Evolutionary conservation across 2,329 filamentous ascomycete species (phyloP).

Genomic region (Hypomyces rosellus): DNA sequence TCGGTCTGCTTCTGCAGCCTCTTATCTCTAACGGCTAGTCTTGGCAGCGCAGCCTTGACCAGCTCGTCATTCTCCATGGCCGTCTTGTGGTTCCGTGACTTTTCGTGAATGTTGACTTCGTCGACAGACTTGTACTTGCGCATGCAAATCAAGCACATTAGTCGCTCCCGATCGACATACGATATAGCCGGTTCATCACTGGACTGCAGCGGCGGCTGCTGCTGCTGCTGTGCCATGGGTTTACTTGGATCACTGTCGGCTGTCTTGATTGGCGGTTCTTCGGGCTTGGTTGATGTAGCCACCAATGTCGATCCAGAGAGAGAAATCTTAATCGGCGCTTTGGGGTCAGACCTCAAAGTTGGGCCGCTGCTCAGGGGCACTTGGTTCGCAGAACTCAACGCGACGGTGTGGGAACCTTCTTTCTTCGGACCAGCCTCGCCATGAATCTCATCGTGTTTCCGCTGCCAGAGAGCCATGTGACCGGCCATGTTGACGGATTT

Average conservation of each 20-base stretch:
- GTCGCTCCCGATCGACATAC: constrained; percentile 51
- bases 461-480: constrained; percentile 40
- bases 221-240: constrained; percentile 2
- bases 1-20: constrained; percentile 25
- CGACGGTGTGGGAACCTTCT: background rate
- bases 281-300: background rate
- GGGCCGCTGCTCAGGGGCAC: constrained; percentile 1
- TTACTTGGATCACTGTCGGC: background rate
- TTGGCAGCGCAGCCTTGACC: constrained; percentile 42
- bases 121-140: constrained; percentile 40
- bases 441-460: constrained; percentile 36
- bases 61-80: constrained; percentile 34
- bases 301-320: constrained; percentile 16
- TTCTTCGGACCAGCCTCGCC: constrained; percentile 11
- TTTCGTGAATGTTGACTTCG: constrained; percentile 37
- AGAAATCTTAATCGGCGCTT: constrained; percentile 27
- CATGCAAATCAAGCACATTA: constrained; percentile 42
- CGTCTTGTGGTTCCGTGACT: constrained; percentile 36
- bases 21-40: constrained; percentile 35
- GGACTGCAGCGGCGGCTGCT: background rate
- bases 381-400: background rate
- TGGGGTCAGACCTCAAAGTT: constrained; percentile 13
- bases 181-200: constrained; percentile 29
- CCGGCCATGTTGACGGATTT: constrained; percentile 36
- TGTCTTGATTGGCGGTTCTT: constrained; percentile 13